A percentile compares a stretch with the other conserved stretches of the same genome.
Conservation (phyloP, 768 basidiomycete species). For the Multifurca ochricompacta region DNA sequence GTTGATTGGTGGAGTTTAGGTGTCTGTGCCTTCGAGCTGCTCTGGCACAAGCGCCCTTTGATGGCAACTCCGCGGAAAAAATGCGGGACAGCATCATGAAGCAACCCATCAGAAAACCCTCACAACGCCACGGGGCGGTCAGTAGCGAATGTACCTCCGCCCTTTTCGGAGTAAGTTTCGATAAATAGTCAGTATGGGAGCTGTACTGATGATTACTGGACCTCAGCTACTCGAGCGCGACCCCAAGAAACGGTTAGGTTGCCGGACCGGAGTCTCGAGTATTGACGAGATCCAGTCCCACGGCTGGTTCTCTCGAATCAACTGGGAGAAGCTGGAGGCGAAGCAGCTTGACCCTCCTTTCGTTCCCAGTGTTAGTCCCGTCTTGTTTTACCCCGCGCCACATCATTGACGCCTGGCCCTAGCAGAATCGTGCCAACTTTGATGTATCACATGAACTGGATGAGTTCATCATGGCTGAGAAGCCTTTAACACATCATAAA, state of each 20-base stretch:
- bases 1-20: conserved; percentile 97
- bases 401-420: conserved; percentile 13
- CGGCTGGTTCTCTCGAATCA: conserved; percentile 75
- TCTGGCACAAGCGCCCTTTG: conserved; percentile 77
- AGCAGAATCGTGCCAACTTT: conserved; percentile 98
- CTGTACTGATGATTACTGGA: background rate
- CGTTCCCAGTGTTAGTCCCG: conserved; percentile 76
- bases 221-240: conserved; percentile 79
- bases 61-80: conserved; percentile 82
- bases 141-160: conserved; percentile 60
- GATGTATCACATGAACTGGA: conserved; percentile 96
- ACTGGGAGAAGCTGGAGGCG: conserved; percentile 71
- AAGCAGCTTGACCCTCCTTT: conserved; percentile 76
- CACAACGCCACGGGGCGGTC: conserved; percentile 38
- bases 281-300: conserved; percentile 73
- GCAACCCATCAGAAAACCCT: conserved; percentile 68
- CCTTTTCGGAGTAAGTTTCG: conserved; percentile 52
- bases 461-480: conserved; percentile 95
- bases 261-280: conserved; percentile 58
- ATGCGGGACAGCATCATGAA: conserved; percentile 82
- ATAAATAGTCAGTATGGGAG: background rate
- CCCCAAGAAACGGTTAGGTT: conserved; percentile 71
- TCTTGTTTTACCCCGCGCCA: background rate
- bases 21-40: conserved; percentile 82
- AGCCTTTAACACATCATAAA: conserved; percentile 91